Evolutionary conservation across 192 early-diverging fungal genomes (phyloP).

Genomic region (Rhizophagus clarus): DNA sequence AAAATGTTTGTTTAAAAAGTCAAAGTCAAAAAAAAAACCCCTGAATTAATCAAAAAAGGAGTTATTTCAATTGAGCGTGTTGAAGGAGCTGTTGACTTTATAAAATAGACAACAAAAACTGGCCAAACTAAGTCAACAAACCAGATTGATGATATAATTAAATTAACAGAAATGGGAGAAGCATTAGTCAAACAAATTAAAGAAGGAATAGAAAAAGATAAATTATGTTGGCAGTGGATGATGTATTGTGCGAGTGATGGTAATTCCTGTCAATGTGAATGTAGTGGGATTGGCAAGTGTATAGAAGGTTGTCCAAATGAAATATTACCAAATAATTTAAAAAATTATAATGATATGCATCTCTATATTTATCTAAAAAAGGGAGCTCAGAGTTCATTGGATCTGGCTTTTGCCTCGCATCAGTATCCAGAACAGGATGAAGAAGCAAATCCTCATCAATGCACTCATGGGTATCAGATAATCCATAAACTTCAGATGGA

Average conservation of each 20-base stretch:
- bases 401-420: too few relatives aligned
- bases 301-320: neutral
- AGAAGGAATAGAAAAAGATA: neutral
- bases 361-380: too few relatives aligned
- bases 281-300: conserved; percentile 9
- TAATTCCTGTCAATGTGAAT: conserved; percentile 7
- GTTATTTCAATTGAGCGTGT: neutral
- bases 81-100: neutral
- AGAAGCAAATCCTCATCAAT: too few relatives aligned
- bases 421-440: too few relatives aligned
- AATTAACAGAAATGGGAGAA: neutral
- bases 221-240: conserved; percentile 9
- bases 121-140: conserved; percentile 3
- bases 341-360: neutral
- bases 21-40: neutral
- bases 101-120: neutral
- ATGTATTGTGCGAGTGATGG: conserved; percentile 3
- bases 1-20: conserved; percentile 5
- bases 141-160: conserved; percentile 1
- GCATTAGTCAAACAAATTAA: neutral
- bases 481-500: too few relatives aligned
- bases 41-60: neutral
- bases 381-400: too few relatives aligned
- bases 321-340: conserved; percentile 11
- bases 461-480: too few relatives aligned